A percentile compares a stretch with the other conserved stretches of the same genome.
Conservation (phyloP, 176 grass and related monocot genomes). For the Leersia perrieri region DNA sequence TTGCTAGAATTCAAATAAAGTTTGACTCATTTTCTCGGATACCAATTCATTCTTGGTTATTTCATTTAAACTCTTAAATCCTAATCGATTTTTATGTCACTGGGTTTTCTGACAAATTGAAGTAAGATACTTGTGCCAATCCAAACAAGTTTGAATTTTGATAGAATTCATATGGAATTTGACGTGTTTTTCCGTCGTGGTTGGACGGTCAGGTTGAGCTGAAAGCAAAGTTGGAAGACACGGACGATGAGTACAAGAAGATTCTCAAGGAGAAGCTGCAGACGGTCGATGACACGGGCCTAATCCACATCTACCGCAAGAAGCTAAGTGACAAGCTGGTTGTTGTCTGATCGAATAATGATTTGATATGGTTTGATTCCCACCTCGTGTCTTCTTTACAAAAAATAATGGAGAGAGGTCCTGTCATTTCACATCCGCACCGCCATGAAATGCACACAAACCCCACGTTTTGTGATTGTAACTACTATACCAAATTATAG, state of each 20-base stretch:
- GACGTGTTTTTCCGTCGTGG: not conserved
- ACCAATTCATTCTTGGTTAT: not conserved
- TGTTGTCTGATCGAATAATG: not conserved
- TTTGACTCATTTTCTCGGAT: no score
- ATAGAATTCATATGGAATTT: not conserved
- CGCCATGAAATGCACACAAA: not conserved
- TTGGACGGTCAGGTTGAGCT: not conserved
- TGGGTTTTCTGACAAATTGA: not conserved
- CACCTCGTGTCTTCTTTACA: not conserved
- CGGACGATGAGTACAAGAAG: not conserved
- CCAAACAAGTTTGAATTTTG: not conserved
- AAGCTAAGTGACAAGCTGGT: not conserved
- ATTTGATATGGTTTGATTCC: not conserved
- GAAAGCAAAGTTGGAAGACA: not conserved
- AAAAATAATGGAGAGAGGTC: not conserved
- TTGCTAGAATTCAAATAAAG: no score
- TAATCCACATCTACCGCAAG: not conserved
- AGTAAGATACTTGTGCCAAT: not conserved
- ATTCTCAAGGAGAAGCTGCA: not conserved
- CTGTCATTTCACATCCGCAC: not conserved
- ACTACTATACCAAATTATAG: not conserved
- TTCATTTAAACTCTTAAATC: not conserved
- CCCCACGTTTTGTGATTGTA: not conserved
- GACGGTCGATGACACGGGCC: not conserved
- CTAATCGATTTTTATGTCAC: not conserved